phyloP scores from a whole-genome alignment of 306 rosid genomes.

The Castanea sativa region DNA sequence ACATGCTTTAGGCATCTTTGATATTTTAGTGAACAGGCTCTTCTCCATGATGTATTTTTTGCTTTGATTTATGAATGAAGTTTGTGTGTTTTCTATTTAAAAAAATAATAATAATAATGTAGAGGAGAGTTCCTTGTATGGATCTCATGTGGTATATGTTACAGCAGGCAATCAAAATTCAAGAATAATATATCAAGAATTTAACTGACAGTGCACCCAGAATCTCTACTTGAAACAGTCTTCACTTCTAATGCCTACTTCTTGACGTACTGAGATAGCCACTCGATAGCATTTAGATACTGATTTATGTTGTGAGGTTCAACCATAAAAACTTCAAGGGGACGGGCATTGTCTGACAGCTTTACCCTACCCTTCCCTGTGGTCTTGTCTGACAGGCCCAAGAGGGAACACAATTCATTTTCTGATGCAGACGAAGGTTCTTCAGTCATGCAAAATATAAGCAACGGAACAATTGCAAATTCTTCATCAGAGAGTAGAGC shows the following conservation, averaged over 20 bases:
- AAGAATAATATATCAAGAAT: no score
- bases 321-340: slow-evolving; percentile 88
- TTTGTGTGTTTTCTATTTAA: no score
- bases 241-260: slow-evolving; percentile 29
- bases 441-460: slow-evolving; percentile 73
- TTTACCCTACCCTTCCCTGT: slow-evolving; percentile 84
- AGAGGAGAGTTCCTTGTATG: no score
- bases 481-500: slow-evolving; percentile 76
- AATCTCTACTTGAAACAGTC: slow-evolving; percentile 2
- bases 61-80: no score
- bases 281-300: slow-evolving; percentile 79
- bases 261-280: slow-evolving; percentile 87
- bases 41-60: no score
- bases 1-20: no score
- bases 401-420: slow-evolving; percentile 69
- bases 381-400: slow-evolving; percentile 77
- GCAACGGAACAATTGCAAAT: slow-evolving; percentile 66
- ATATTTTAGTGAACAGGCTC: no score
- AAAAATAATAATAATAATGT: no score
- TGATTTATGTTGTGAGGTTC: slow-evolving; percentile 83
- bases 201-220: no score
- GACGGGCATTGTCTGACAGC: slow-evolving; percentile 64
- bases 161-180: no score
- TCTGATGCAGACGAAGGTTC: slow-evolving; percentile 76
- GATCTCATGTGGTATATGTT: no score